A percentile compares a stretch with the other conserved stretches of the same genome.
Conservation (phyloP, 2,329 filamentous ascomycete genomes). For the Apiospora rasikravindrae region DNA sequence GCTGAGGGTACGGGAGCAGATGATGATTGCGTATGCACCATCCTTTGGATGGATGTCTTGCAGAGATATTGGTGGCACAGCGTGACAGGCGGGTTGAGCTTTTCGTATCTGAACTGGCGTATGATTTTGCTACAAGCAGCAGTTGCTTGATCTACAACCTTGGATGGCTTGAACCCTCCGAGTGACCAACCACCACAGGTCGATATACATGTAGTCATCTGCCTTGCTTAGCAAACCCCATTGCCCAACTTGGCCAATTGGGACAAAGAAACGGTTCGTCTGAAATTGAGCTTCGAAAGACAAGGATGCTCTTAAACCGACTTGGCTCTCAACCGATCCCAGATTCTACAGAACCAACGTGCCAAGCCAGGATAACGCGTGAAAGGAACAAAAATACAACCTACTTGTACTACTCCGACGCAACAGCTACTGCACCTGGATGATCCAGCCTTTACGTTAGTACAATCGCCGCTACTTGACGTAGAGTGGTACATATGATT, state of each 20-base stretch:
- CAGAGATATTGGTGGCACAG: neutral
- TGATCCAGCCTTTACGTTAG: neutral
- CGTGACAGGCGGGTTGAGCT: too few species aligned
- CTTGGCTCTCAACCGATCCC: neutral
- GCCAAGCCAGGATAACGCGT: neutral
- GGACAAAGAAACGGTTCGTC: neutral
- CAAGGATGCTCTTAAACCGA: conserved; percentile 4
- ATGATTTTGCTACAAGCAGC: neutral
- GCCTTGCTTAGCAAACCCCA: neutral
- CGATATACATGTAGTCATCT: too few species aligned
- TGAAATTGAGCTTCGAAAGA: neutral
- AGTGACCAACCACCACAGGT: too few species aligned
- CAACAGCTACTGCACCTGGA: neutral
- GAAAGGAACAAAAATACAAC: neutral
- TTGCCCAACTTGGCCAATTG: neutral
- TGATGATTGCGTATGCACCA: neutral
- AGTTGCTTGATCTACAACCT: neutral
- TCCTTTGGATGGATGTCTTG: neutral
- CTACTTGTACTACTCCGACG: neutral
- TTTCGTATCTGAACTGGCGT: neutral
- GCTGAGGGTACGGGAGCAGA: neutral
- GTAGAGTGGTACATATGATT: neutral
- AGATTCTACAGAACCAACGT: neutral
- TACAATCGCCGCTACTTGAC: neutral
- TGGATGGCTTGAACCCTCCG: neutral